Conservation (phyloP, 2,329 filamentous ascomycete genomes). For the Aspergillus costaricaensis region DNA sequence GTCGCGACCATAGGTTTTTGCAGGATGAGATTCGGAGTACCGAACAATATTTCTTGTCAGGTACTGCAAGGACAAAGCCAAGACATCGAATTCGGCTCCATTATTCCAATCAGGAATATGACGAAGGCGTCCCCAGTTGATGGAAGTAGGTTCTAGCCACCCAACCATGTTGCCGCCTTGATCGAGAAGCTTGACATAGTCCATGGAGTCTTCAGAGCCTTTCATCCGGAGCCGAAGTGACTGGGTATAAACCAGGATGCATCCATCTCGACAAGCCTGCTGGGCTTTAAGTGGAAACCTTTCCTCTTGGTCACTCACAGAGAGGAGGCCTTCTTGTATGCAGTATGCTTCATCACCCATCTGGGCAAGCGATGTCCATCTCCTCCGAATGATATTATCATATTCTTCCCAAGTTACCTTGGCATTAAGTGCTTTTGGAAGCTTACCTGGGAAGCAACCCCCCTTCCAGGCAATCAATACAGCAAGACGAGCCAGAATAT, state of each 20-base stretch:
- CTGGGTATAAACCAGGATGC: background rate
- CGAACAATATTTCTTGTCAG: fast-evolving
- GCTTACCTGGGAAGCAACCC: background rate
- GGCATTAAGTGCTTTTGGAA: background rate
- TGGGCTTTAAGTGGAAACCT: background rate
- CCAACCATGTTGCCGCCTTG: background rate
- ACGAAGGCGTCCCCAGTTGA: background rate
- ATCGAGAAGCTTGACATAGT: background rate
- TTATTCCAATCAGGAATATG: background rate
- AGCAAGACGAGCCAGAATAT: background rate
- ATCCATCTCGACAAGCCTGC: background rate
- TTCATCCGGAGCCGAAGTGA: background rate
- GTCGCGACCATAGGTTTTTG: background rate
- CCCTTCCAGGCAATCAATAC: background rate
- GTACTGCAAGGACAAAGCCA: background rate
- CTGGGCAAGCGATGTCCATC: background rate
- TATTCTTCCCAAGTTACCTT: no score
- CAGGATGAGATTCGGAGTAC: background rate
- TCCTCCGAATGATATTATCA: no score
- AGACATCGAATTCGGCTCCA: background rate
- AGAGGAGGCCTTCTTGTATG: background rate
- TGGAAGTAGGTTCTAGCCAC: background rate
- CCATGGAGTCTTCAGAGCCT: background rate
- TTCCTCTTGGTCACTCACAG: background rate
- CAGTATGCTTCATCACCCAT: background rate